A percentile compares a stretch with the other conserved stretches of the same genome.
Evolutionary conservation across 768 basidiomycete genomes (phyloP).

Genomic region (Trametes punicea): DNA sequence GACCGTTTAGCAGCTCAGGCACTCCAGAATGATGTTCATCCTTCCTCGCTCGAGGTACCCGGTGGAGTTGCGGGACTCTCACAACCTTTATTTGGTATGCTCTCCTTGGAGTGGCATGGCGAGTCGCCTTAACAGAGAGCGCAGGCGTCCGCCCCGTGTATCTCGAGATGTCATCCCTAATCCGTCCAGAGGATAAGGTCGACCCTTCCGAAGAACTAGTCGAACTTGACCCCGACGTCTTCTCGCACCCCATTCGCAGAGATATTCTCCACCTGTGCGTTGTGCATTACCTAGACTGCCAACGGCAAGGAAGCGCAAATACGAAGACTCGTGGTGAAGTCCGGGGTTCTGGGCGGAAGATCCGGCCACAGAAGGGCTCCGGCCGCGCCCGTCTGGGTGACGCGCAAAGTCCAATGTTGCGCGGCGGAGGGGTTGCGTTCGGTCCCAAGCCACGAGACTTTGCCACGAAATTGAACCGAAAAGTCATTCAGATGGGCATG

Average conservation of each 20-base stretch:
- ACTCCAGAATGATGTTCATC: background rate
- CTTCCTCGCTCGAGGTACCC: background rate
- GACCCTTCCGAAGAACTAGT: conserved; percentile 48
- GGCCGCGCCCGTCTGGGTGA: conserved; percentile 91
- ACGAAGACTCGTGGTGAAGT: conserved; percentile 94
- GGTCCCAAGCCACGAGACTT: conserved; percentile 92
- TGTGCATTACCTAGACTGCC: conserved; percentile 79
- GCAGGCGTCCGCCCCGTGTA: conserved; percentile 50
- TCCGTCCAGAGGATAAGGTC: conserved; percentile 43
- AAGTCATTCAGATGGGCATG: conserved; percentile 92
- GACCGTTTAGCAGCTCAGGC: background rate
- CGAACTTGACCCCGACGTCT: conserved; percentile 75
- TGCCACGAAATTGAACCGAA: conserved; percentile 87
- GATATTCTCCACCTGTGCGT: conserved; percentile 94
- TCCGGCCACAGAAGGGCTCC: conserved; percentile 88
- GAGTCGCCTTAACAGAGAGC: background rate
- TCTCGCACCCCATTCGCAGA: conserved; percentile 81
- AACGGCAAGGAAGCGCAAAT: conserved; percentile 88
- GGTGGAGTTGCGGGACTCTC: background rate
- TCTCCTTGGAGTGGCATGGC: background rate
- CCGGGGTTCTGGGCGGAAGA: conserved; percentile 82
- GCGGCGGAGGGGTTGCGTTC: conserved; percentile 91
- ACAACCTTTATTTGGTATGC: background rate
- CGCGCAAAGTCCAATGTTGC: conserved; percentile 78
- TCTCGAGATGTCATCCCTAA: conserved; percentile 58